Base-by-base conservation (phyloP, 768 basidiomycete genomes). In the Pleurotus eryngii region DNA sequence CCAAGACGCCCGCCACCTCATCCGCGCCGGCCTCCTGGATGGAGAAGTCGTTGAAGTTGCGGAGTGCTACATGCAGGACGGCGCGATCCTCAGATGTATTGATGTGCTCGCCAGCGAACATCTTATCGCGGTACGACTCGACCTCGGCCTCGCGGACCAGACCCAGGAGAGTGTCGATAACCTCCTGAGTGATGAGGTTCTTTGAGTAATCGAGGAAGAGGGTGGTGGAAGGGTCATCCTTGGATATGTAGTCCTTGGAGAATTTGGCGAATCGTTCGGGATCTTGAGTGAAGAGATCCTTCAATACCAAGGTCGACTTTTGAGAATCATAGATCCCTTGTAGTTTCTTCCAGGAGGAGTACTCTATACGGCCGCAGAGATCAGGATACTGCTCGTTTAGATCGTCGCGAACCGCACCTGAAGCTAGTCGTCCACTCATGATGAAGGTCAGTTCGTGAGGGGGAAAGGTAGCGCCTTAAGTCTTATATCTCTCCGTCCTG, bases 11-110 rank as follows among this genome's bases (percentile, higher is more conserved):
- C 30, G 76, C 70, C 60, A 99, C 95, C 71, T 98, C 89, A 61
- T 87, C 80, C 7, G 85, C 90, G 43, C 94, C 95, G 2, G 72
- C 74, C 73, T 98, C 97, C 46, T 75, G 64, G 72, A 96, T 94
- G 65, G 82, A 77, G 75, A 89, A 93, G 61, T 89, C 85, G 59
- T 75, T 74, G 59, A 87, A 81, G 75, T 87, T 85, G 61, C 97
- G 87, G 49, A 99, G 82, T 4, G 97, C 96, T 59, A 98, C 79
- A 72, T 99, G 97, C 2, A 99, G 83, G 5, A 98, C 97, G 2
- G 97, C 92, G 55, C 97, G 93, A 67, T 92, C 95, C 72, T 98
- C 97, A 20, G 94, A 95, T 15, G 95, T 98, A 78, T 98, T 98
- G 81, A 98, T 98, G 73, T 97, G 97, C 70, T 90, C 86, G 46